Conservation (phyloP, 495 filamentous ascomycete species). For the Entonaema liquescens region DNA sequence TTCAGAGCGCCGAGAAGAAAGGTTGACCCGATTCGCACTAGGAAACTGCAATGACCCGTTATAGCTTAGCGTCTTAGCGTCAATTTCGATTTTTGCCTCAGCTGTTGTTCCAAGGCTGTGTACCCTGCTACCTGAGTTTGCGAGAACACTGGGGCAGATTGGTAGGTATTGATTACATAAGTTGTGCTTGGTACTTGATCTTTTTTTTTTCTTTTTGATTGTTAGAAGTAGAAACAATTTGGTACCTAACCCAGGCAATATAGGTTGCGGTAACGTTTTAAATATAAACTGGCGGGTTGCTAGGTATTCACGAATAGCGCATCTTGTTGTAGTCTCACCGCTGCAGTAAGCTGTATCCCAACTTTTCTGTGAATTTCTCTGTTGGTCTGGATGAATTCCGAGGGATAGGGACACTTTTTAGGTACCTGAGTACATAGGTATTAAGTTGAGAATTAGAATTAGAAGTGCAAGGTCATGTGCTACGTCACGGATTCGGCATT, state of each 20-base stretch:
- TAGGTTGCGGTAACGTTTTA: not conserved
- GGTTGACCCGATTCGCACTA: conserved; percentile 39
- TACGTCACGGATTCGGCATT: conserved; percentile 33
- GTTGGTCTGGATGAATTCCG: conserved; percentile 24
- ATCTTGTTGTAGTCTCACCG: conserved; percentile 2
- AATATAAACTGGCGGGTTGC: not conserved
- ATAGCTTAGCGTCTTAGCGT: conserved; percentile 15
- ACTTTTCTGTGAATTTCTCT: conserved; percentile 16
- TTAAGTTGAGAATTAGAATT: conserved; percentile 4
- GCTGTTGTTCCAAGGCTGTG: conserved; percentile 8
- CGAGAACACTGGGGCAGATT: not conserved
- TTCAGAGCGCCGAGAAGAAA: conserved; percentile 39
- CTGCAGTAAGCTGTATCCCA: conserved; percentile 13
- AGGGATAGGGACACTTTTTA: conserved; percentile 22
- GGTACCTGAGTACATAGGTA: not conserved
- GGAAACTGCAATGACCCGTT: conserved; percentile 18
- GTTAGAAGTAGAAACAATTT: not conserved
- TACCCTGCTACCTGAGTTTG: conserved; percentile 1
- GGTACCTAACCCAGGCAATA: not conserved
- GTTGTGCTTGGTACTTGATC: not conserved
- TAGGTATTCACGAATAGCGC: not conserved
- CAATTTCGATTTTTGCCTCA: conserved; percentile 41
- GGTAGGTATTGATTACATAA: conserved; percentile 14
- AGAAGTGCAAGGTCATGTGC: conserved; percentile 33
- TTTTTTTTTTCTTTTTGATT: not conserved